phyloP scores from a whole-genome alignment of 2,329 filamentous ascomycete genomes.

The Lachnellula suecica region DNA sequence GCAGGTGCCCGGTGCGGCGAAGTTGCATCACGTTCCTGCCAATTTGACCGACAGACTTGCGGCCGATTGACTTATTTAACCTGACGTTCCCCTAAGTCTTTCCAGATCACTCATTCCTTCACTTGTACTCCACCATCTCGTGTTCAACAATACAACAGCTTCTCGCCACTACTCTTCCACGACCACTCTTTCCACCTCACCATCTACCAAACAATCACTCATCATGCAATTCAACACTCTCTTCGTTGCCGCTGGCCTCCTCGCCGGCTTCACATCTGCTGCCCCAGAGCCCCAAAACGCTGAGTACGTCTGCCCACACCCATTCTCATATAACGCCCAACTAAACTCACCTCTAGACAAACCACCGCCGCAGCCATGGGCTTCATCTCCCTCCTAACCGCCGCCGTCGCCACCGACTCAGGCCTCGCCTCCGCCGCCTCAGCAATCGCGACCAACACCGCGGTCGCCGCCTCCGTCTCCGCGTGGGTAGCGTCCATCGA shows the following conservation, averaged over 20 bases:
- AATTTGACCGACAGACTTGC: no score
- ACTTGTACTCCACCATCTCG: no score
- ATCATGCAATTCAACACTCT: neutral
- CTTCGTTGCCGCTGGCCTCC: neutral
- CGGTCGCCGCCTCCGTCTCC: constrained; percentile 4
- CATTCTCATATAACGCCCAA: neutral
- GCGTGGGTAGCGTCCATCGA: neutral
- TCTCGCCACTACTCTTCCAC: no score
- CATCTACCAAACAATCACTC: no score
- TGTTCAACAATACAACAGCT: no score
- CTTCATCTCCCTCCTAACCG: constrained; percentile 3
- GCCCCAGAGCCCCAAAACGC: neutral
- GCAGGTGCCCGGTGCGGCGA: no score
- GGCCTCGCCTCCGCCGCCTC: constrained; percentile 6
- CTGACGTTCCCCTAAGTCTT: no score
- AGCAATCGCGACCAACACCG: constrained; percentile 5
- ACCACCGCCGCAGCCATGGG: constrained; percentile 1
- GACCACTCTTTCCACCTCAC: no score
- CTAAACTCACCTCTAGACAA: constrained; percentile 1
- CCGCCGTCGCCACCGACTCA: constrained; percentile 7
- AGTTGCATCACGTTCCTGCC: no score
- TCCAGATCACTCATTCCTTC: no score
- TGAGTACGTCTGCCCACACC: neutral
- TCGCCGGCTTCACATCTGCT: neutral
- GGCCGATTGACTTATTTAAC: no score